Percentiles rank a stretch among this genome's conserved stretches.
Evolutionary conservation across 1,284 basidiomycete species (phyloP).

Genomic region (Amylostereum chailletii): DNA sequence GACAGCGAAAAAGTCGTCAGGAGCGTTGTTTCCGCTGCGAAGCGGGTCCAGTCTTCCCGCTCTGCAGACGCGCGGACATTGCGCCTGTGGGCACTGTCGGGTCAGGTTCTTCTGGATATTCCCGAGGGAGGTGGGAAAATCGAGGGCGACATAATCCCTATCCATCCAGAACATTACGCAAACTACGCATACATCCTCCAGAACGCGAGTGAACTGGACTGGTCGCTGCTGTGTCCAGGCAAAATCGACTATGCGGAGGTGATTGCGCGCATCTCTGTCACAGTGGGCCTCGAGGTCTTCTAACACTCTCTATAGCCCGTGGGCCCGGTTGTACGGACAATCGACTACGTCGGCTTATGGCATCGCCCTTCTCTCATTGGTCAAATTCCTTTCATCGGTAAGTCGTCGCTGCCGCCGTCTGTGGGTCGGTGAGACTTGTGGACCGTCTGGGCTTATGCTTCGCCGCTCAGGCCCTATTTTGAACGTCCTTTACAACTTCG

Average conservation of each 20-base stretch:
- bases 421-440: neutral
- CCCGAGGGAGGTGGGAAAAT: neutral
- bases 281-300: neutral
- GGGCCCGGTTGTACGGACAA: neutral
- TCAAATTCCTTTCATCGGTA: neutral
- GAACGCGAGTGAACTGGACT: neutral
- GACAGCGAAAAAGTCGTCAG: neutral
- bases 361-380: neutral
- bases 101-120: conserved; percentile 1
- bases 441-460: neutral
- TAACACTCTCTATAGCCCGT: neutral
- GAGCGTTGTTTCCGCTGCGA: neutral
- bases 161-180: neutral
- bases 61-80: neutral
- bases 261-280: neutral
- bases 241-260: neutral
- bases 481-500: conserved; percentile 1
- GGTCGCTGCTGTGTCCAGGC: neutral
- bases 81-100: neutral
- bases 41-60: neutral
- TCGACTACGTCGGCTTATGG: neutral
- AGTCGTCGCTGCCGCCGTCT: neutral
- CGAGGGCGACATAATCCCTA: neutral
- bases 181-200: neutral
- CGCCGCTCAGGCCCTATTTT: neutral